Evolutionary conservation across 2,329 filamentous ascomycete genomes (phyloP).

Genomic region (Clonostachys sp.): DNA sequence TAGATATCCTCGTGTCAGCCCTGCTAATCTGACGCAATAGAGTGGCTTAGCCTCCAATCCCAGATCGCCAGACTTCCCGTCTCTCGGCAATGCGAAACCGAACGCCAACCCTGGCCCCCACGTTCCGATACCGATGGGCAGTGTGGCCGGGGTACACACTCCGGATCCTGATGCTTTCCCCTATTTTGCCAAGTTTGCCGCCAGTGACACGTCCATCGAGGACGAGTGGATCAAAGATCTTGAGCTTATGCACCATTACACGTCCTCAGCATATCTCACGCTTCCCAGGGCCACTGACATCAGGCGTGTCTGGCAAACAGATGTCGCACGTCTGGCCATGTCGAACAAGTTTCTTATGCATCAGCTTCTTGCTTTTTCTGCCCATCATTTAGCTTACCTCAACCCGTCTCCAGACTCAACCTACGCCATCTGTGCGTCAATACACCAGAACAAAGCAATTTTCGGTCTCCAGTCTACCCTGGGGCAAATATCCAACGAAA

Average conservation of each 20-base stretch:
- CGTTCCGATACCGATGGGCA: too few relatives aligned
- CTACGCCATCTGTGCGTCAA: conserved; percentile 19
- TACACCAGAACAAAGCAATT: conserved; percentile 23
- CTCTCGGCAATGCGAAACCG: too few relatives aligned
- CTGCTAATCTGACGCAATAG: too few relatives aligned
- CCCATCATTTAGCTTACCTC: conserved; percentile 18
- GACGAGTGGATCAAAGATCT: conserved; percentile 24
- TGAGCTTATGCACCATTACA: conserved; percentile 28
- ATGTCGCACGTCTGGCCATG: conserved; percentile 15
- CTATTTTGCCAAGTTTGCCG: not conserved
- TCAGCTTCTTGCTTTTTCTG: conserved; percentile 20
- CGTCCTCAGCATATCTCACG: conserved; percentile 17
- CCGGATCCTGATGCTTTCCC: not conserved
- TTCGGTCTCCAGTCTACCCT: conserved; percentile 19
- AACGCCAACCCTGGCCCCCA: too few relatives aligned
- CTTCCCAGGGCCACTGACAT: conserved; percentile 14
- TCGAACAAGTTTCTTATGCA: conserved; percentile 20
- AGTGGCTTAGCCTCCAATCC: too few relatives aligned
- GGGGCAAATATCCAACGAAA: conserved; percentile 14
- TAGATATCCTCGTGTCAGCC: too few relatives aligned
- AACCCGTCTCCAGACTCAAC: conserved; percentile 12
- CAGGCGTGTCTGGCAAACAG: conserved; percentile 18
- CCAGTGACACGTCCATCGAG: not conserved
- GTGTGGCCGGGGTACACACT: too few relatives aligned
- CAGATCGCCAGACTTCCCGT: too few relatives aligned